Evolutionary conservation across 169 alveolate genomes (phyloP).

Genomic region (Plasmodium cynomolgi): DNA sequence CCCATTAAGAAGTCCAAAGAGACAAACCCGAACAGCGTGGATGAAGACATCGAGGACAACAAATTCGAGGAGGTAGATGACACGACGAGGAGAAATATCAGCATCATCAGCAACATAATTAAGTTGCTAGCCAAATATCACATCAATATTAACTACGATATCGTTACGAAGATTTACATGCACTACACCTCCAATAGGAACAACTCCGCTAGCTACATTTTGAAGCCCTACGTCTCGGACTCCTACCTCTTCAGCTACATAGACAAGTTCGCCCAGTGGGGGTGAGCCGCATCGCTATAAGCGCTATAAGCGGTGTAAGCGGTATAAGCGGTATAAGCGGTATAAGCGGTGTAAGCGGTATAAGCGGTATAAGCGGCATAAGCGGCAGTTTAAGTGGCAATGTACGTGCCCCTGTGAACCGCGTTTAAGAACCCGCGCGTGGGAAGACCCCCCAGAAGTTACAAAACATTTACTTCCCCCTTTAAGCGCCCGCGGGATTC

Average conservation of each 20-base stretch:
- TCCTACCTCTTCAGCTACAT: slow-evolving; percentile 68
- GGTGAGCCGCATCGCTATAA: neutral
- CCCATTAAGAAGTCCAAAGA: slow-evolving; percentile 50
- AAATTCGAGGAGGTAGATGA: slow-evolving; percentile 66
- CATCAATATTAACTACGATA: slow-evolving; percentile 72
- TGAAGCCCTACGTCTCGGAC: slow-evolving; percentile 73
- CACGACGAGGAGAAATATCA: slow-evolving; percentile 68
- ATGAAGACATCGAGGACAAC: slow-evolving; percentile 67
- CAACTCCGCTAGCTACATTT: slow-evolving; percentile 45
- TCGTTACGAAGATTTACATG: slow-evolving; percentile 75
- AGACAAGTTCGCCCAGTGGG: slow-evolving; percentile 24
- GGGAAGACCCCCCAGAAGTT: neutral
- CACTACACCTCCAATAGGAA: slow-evolving; percentile 48
- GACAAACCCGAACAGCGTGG: slow-evolving; percentile 71
- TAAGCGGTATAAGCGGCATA: neutral
- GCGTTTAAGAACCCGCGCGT: neutral
- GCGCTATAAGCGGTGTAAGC: neutral
- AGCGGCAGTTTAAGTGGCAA: too few species aligned
- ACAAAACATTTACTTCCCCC: neutral
- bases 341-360: neutral
- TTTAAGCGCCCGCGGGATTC: neutral
- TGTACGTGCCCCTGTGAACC: too few species aligned
- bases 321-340: neutral
- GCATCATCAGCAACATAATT: slow-evolving; percentile 77
- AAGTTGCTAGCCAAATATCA: slow-evolving; percentile 65